Evolutionary conservation across 352 stramenopile species (phyloP).

Genomic region (Phytophthora colocasiae): DNA sequence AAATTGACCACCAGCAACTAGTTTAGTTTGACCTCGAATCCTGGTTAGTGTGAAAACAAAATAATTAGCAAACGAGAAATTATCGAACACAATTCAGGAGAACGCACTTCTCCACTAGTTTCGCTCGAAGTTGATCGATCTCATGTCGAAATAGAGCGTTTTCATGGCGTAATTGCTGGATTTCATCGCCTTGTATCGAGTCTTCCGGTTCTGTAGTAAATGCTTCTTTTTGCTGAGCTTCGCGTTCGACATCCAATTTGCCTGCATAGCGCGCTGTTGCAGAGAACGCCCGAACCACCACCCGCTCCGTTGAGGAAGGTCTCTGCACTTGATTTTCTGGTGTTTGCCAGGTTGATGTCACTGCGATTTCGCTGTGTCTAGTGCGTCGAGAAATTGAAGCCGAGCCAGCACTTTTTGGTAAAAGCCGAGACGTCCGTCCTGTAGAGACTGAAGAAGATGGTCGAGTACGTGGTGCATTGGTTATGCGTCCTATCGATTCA

Average conservation of each 20-base stretch:
- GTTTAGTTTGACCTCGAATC: slow-evolving; percentile 47
- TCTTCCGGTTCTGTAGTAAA: neutral
- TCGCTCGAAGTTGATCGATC: slow-evolving; percentile 35
- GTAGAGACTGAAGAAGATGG: slow-evolving; percentile 9
- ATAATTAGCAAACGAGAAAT: too few relatives aligned
- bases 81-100: slow-evolving; percentile 1
- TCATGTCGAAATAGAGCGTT: slow-evolving; percentile 39
- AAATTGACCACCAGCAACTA: slow-evolving; percentile 49
- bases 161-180: slow-evolving; percentile 28
- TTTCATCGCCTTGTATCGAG: slow-evolving; percentile 11
- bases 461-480: slow-evolving; percentile 1
- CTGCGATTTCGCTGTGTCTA: slow-evolving; percentile 2
- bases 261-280: slow-evolving; percentile 1
- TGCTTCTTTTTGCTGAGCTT: slow-evolving; percentile 2
- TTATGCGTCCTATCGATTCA: neutral
- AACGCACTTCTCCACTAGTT: slow-evolving; percentile 29
- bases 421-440: slow-evolving; percentile 3
- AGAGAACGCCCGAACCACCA: slow-evolving; percentile 12
- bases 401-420: slow-evolving; percentile 41
- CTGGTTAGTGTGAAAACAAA: slow-evolving; percentile 11
- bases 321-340: slow-evolving; percentile 15
- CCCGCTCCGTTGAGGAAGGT: slow-evolving; percentile 21
- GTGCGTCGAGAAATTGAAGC: slow-evolving; percentile 17
- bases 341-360: slow-evolving; percentile 7
- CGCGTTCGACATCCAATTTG: slow-evolving; percentile 4